Evolutionary conservation across 768 basidiomycete species (phyloP).

Genomic region (Hygrocybe punicea): DNA sequence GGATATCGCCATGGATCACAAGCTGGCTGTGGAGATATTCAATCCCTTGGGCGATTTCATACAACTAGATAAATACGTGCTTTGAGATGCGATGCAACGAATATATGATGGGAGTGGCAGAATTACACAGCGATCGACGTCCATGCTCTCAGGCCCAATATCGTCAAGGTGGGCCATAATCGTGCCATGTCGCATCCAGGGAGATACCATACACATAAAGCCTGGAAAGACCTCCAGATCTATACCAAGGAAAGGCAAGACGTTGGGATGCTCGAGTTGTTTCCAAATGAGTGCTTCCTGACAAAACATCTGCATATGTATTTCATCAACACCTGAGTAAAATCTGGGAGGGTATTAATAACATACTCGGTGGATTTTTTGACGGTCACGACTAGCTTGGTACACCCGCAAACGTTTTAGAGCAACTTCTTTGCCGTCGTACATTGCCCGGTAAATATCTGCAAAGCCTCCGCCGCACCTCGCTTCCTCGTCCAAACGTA

Average conservation of each 20-base stretch:
- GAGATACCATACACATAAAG: conserved; percentile 27
- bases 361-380: neutral
- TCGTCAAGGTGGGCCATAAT: conserved; percentile 20
- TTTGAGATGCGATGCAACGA: neutral
- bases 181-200: conserved; percentile 29
- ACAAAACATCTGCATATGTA: neutral
- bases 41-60: conserved; percentile 21
- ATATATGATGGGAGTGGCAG: neutral
- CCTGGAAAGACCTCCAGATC: conserved; percentile 20
- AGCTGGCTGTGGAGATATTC: conserved; percentile 19
- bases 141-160: conserved; percentile 9
- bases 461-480: neutral
- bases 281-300: conserved; percentile 30
- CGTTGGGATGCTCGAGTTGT: conserved; percentile 24
- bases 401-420: neutral
- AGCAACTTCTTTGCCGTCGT: neutral
- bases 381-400: neutral
- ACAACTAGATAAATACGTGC: neutral
- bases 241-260: conserved; percentile 30
- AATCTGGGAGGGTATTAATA: neutral
- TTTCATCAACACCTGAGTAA: no score
- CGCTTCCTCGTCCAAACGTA: no score
- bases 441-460: neutral
- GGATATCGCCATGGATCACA: conserved; percentile 21
- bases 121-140: conserved; percentile 17